Conservation (phyloP, 208 protist species). For the Plasmodiophora brassicae region DNA sequence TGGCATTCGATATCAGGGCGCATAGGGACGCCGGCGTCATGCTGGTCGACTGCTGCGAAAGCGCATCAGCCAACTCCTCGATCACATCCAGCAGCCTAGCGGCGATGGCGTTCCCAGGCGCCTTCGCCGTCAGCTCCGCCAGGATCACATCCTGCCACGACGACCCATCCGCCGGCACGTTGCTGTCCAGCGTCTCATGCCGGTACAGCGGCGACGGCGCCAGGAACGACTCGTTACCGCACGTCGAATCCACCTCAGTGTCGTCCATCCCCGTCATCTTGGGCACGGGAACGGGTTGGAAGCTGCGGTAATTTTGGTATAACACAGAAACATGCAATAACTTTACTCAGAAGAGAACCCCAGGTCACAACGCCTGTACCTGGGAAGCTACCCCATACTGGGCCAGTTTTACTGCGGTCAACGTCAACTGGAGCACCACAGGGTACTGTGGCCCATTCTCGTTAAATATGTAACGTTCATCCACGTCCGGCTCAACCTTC, state of each 20-base stretch:
- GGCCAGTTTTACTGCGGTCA: too few relatives aligned
- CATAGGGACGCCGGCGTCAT: neutral
- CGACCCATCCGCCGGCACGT: neutral
- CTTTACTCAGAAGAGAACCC: neutral
- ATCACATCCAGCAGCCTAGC: neutral
- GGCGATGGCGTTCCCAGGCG: neutral
- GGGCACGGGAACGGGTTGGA: too few relatives aligned
- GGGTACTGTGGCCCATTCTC: too few relatives aligned
- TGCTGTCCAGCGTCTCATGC: neutral
- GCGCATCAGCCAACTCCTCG: neutral
- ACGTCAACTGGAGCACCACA: too few relatives aligned
- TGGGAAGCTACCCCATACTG: too few relatives aligned
- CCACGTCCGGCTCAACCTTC: too few relatives aligned
- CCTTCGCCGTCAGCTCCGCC: neutral
- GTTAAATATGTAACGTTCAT: too few relatives aligned
- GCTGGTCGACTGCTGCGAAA: neutral
- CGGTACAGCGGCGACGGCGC: neutral
- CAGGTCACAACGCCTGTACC: too few relatives aligned
- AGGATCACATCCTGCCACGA: conserved; percentile 2
- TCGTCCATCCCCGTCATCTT: too few relatives aligned
- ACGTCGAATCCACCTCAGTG: conserved; percentile 1
- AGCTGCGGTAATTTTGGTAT: too few relatives aligned
- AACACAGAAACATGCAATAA: too few relatives aligned
- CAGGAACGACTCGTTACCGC: neutral
- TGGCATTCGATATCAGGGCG: neutral